These are phyloP conservation scores for Angomonas deanei DNA, from an alignment of 208 protist genomes.

Conservation along the genomic window DNA sequence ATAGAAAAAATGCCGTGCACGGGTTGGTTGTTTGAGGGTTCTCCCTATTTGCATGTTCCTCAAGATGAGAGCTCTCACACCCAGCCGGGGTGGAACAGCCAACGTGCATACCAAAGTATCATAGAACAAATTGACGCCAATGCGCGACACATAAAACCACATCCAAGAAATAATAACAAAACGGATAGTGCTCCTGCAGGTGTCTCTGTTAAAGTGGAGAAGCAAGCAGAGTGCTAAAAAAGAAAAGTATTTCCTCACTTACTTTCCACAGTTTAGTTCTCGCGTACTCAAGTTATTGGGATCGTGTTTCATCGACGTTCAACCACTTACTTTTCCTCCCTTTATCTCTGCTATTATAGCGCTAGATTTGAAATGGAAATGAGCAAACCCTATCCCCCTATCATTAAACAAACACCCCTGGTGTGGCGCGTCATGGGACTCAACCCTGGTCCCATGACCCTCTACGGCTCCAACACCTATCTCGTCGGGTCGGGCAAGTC, in stretches of 20 bases:
- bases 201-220: not conserved
- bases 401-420: constrained; percentile 27
- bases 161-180: constrained; percentile 13
- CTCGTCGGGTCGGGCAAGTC: constrained; percentile 45
- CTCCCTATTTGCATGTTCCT: constrained; percentile 59
- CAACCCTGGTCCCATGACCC: constrained; percentile 61
- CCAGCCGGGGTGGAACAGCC: constrained; percentile 53
- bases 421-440: constrained; percentile 60
- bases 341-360: not conserved
- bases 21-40: constrained; percentile 82
- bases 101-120: constrained; percentile 56
- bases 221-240: not conserved
- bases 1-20: constrained; percentile 61
- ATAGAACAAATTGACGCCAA: constrained; percentile 75
- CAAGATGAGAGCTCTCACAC: constrained; percentile 68
- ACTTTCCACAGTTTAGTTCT: not conserved
- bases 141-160: constrained; percentile 40
- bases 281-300: not conserved
- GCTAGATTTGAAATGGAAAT: not conserved
- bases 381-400: constrained; percentile 15
- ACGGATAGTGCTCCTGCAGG: not conserved
- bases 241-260: constrained; percentile 1
- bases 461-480: constrained; percentile 73
- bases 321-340: not conserved
- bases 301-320: not conserved